These are phyloP conservation scores for Fomitiporia mediterranea DNA, from an alignment of 1,284 basidiomycete species.

Conservation along the genomic window DNA sequence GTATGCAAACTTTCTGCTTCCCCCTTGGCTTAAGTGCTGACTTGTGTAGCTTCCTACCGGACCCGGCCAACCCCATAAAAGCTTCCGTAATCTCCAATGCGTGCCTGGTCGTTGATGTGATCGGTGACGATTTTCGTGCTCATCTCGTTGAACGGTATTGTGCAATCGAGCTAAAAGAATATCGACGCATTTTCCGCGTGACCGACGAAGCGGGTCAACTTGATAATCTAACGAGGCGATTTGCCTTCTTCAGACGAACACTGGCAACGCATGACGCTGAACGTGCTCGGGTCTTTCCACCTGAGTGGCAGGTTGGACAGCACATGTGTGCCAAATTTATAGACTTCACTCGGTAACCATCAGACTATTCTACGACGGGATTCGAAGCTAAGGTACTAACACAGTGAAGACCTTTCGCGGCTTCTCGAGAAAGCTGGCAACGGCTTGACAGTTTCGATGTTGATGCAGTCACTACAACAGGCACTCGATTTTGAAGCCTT, in stretches of 20 bases:
- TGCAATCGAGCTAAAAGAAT: constrained; percentile 89
- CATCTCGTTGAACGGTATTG: constrained; percentile 89
- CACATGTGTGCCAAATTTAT: constrained; percentile 77
- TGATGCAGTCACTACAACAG: constrained; percentile 82
- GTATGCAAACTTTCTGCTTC: constrained; percentile 43
- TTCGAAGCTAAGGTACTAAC: not conserved
- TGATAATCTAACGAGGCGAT: constrained; percentile 91
- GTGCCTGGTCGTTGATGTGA: constrained; percentile 79
- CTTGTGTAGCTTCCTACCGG: constrained; percentile 67
- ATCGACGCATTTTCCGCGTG: constrained; percentile 91
- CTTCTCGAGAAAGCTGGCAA: constrained; percentile 65
- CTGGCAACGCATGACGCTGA: constrained; percentile 87
- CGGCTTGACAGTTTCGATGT: constrained; percentile 68
- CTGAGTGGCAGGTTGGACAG: constrained; percentile 80
- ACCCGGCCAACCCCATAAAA: constrained; percentile 64
- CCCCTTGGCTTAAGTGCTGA: constrained; percentile 6
- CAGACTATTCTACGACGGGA: not conserved
- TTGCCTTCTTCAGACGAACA: constrained; percentile 95
- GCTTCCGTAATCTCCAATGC: constrained; percentile 67
- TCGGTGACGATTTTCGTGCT: constrained; percentile 76
- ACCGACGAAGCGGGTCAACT: constrained; percentile 94
- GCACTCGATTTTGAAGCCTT: constrained; percentile 83
- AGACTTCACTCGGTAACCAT: constrained; percentile 73
- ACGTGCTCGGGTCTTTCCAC: constrained; percentile 76
- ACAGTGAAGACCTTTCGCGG: constrained; percentile 65